These are phyloP conservation scores for Botrytis elliptica DNA, from an alignment of 2,329 filamentous ascomycete genomes.

Conservation along the genomic window DNA sequence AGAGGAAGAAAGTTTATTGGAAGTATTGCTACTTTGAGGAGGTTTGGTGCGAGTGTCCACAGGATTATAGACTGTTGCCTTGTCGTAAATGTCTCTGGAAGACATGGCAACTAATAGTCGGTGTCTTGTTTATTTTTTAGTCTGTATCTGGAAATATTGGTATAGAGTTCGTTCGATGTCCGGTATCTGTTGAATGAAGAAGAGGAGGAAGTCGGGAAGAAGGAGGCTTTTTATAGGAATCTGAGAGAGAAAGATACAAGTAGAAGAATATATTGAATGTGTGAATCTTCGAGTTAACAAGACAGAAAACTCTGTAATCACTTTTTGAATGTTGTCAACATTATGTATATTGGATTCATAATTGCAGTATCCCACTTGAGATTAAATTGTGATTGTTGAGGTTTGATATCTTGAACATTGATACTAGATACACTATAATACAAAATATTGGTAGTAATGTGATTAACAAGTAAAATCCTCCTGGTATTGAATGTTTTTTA, in stretches of 20 bases:
- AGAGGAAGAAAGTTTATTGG: neutral
- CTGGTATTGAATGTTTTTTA: neutral
- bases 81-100: slow-evolving; percentile 13
- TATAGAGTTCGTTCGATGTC: neutral
- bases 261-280: neutral
- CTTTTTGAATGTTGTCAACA: neutral
- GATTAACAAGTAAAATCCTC: neutral
- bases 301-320: neutral
- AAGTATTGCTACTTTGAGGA: neutral
- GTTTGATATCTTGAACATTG: neutral
- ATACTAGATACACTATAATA: neutral
- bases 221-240: neutral
- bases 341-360: neutral
- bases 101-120: slow-evolving; percentile 4
- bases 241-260: no score
- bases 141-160: neutral
- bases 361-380: neutral
- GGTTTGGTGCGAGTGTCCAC: neutral
- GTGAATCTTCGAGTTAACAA: slow-evolving; percentile 1
- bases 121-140: neutral
- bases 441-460: neutral
- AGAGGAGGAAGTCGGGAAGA: neutral
- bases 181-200: neutral
- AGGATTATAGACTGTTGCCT: neutral
- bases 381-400: slow-evolving; percentile 9